Evolutionary conservation across 2,329 filamentous ascomycete genomes (phyloP).

Genomic region (Corynespora cassiicola): DNA sequence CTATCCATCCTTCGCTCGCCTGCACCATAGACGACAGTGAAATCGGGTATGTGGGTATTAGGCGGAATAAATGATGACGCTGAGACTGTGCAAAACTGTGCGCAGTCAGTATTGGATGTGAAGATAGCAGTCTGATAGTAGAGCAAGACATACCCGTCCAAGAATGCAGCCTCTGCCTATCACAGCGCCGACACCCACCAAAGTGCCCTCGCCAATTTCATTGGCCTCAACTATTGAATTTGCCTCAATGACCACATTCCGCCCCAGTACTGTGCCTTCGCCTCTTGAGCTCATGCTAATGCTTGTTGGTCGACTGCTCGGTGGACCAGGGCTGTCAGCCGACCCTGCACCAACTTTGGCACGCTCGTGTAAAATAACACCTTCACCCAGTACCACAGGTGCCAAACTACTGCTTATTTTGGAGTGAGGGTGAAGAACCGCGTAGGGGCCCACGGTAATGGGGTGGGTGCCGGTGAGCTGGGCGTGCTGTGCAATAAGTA

Average conservation of each 20-base stretch:
- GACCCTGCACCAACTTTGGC: slow-evolving; percentile 48
- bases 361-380: slow-evolving; percentile 79
- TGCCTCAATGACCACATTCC: slow-evolving; percentile 52
- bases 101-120: slow-evolving; percentile 6
- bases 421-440: slow-evolving; percentile 84
- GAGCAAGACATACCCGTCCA: slow-evolving; percentile 45
- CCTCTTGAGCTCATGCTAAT: slow-evolving; percentile 23
- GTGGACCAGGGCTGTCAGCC: slow-evolving; percentile 20
- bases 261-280: slow-evolving; percentile 46
- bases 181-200: slow-evolving; percentile 40
- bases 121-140: not conserved
- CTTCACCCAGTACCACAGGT: slow-evolving; percentile 51
- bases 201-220: slow-evolving; percentile 44
- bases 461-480: slow-evolving; percentile 72
- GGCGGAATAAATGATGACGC: slow-evolving; percentile 43
- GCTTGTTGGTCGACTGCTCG: slow-evolving; percentile 18
- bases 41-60: slow-evolving; percentile 51
- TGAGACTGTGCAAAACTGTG: slow-evolving; percentile 53
- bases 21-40: slow-evolving; percentile 52
- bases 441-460: slow-evolving; percentile 78
- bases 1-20: slow-evolving; percentile 46
- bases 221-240: slow-evolving; percentile 49
- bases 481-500: slow-evolving; percentile 56
- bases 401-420: slow-evolving; percentile 52
- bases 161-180: slow-evolving; percentile 43